Evolutionary conservation across 805 yeast species (phyloP), one percentile per base, ranked within the genome.

Genomic region (Cyberlindnera petersonii): DNA sequence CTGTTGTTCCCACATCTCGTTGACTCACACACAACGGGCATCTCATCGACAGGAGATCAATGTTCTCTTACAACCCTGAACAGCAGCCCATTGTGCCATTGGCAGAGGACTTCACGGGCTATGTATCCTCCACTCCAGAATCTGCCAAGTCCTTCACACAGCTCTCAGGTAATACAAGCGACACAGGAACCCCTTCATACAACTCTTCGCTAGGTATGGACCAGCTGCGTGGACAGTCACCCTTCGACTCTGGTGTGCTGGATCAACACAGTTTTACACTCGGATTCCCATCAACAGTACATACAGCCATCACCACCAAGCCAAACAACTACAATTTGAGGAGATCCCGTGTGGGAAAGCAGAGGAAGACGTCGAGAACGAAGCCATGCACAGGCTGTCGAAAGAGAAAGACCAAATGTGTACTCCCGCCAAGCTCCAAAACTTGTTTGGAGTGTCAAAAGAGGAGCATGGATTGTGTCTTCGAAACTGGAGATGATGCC

Each of bases 331-430:
- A n/a, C n/a, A n/a, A n/a, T n/a, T n/a, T n/a, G n/a, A 33, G 21
- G 20, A 39, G 35, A 15, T 13, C 42, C 3, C 18, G 32, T 15
- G 16, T 32, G 10, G 6, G 37, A 15, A 35, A 40, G 23, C 44
- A 27, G n/a, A 33, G 40, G 27, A 52, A 46, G 21, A 26, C 45
- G 6, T 40, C 50, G 18, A 55, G 64, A 41, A 56, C 56, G 9
- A 56, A 64, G 20, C 70, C 70, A 5, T 65, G 70, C 39, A 55
- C 60, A 31, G 61, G 58, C 7, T 65, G 70, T 39, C 47, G 67
- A n/a, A 50, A 59, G 24, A 55, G 69, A 23, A 65, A 63, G 48
- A 50, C 49, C n/a, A 46, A 33, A 13, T 52, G 56, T 32, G 36
- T 42, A 4, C 24, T 43, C 9, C 40, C 33, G 4, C 37, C 39